phyloP scores from a whole-genome alignment of 352 stramenopile species.

The Globisporangium polare region DNA sequence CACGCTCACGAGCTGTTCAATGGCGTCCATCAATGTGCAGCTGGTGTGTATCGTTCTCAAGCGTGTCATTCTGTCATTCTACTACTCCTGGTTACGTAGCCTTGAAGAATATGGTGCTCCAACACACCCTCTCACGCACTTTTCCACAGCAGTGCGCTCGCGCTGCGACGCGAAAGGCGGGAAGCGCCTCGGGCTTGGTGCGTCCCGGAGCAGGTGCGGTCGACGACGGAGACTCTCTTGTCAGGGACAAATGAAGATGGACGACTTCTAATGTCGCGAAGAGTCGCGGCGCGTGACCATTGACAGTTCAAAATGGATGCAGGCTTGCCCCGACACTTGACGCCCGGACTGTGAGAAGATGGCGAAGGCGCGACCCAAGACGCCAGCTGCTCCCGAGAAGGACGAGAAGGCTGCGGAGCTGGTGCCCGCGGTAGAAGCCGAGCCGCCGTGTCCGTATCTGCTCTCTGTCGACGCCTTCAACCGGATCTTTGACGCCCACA shows the following conservation, averaged over 20 bases:
- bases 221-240: too few relatives aligned
- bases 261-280: not conserved
- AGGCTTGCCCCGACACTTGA: too few relatives aligned
- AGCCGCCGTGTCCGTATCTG: slow-evolving; percentile 13
- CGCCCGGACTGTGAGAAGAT: not conserved
- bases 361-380: slow-evolving; percentile 12
- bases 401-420: not conserved
- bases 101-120: too few relatives aligned
- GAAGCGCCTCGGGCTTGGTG: too few relatives aligned
- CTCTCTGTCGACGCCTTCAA: slow-evolving; percentile 8
- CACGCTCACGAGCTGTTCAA: too few relatives aligned
- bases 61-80: too few relatives aligned
- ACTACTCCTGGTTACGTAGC: too few relatives aligned
- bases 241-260: too few relatives aligned
- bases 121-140: too few relatives aligned
- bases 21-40: not conserved
- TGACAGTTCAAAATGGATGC: not conserved
- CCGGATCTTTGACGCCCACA: slow-evolving; percentile 8
- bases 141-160: too few relatives aligned
- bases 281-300: not conserved
- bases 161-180: too few relatives aligned
- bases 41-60: not conserved
- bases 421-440: not conserved
- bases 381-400: slow-evolving; percentile 3
- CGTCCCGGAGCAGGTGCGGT: too few relatives aligned